These are phyloP conservation scores for Amanita molliuscula DNA, from an alignment of 768 basidiomycete species.

Conservation along the genomic window DNA sequence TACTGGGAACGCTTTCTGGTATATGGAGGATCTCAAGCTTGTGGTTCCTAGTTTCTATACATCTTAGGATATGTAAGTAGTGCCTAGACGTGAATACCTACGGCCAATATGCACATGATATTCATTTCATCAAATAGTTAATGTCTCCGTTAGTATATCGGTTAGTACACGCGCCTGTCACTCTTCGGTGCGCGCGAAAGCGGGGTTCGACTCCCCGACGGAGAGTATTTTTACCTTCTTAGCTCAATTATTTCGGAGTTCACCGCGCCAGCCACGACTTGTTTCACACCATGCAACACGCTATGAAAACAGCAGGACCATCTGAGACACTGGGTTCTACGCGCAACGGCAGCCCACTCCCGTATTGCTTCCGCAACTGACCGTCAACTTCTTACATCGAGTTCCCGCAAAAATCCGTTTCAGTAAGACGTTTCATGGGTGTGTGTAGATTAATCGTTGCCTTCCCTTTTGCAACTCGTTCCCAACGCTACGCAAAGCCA, in stretches of 20 bases:
- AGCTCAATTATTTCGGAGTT: not conserved
- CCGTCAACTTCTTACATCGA: not conserved
- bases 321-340: not conserved
- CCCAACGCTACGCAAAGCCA: not conserved
- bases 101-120: not conserved
- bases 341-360: not conserved
- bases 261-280: not conserved
- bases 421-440: not conserved
- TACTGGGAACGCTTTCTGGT: constrained; percentile 25
- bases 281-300: not conserved
- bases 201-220: constrained; percentile 7
- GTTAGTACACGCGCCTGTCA: constrained; percentile 7
- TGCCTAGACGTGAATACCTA: not conserved
- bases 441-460: not conserved
- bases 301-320: not conserved
- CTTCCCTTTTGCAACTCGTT: not conserved
- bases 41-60: constrained; percentile 30
- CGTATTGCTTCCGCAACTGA: not conserved
- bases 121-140: not conserved
- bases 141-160: constrained; percentile 4
- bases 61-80: not conserved
- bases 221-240: constrained; percentile 1
- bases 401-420: not conserved
- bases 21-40: constrained; percentile 29
- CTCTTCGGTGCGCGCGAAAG: constrained; percentile 1